Conservation (phyloP, 2,329 filamentous ascomycete genomes). For the Phyllosticta capitalensis region DNA sequence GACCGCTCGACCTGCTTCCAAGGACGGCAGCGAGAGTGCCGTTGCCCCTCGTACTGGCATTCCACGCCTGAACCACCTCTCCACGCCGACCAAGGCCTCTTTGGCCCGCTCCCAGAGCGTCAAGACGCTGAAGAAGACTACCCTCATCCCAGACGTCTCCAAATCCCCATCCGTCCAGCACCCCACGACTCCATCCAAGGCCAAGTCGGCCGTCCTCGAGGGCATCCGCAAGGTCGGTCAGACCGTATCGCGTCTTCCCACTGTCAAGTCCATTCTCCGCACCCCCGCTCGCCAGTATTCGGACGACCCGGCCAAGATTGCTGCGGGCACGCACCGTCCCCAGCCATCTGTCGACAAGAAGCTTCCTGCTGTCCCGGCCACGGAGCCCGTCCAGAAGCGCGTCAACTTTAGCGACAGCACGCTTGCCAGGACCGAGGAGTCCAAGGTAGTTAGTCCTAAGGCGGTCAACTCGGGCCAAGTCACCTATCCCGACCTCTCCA, state of each 20-base stretch:
- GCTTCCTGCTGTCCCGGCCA: slow-evolving; percentile 46
- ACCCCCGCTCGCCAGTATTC: slow-evolving; percentile 50
- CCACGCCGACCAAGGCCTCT: slow-evolving; percentile 72
- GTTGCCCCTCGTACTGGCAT: slow-evolving; percentile 33
- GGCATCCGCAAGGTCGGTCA: slow-evolving; percentile 31
- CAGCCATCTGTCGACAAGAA: slow-evolving; percentile 43
- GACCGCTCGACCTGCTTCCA: slow-evolving; percentile 47
- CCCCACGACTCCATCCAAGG: slow-evolving; percentile 28
- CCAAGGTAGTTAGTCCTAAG: slow-evolving; percentile 21
- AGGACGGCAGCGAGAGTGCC: slow-evolving; percentile 25
- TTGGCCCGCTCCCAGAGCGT: slow-evolving; percentile 51
- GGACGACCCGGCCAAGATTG: slow-evolving; percentile 48
- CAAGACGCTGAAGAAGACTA: slow-evolving; percentile 36
- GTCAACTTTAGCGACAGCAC: slow-evolving; percentile 72
- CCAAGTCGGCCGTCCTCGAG: slow-evolving; percentile 28
- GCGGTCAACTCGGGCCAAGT: slow-evolving; percentile 23
- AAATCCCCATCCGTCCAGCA: slow-evolving; percentile 46
- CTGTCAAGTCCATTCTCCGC: slow-evolving; percentile 56
- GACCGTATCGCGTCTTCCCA: slow-evolving; percentile 42
- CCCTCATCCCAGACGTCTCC: slow-evolving; percentile 45
- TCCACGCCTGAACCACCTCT: slow-evolving; percentile 41
- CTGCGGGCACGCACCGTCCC: slow-evolving; percentile 48
- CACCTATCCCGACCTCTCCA: slow-evolving; percentile 29
- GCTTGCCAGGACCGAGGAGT: slow-evolving; percentile 11
- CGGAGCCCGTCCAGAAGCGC: slow-evolving; percentile 65